Conservation (phyloP, 2,329 filamentous ascomycete species). For the Chaetoscypha palmicola region DNA sequence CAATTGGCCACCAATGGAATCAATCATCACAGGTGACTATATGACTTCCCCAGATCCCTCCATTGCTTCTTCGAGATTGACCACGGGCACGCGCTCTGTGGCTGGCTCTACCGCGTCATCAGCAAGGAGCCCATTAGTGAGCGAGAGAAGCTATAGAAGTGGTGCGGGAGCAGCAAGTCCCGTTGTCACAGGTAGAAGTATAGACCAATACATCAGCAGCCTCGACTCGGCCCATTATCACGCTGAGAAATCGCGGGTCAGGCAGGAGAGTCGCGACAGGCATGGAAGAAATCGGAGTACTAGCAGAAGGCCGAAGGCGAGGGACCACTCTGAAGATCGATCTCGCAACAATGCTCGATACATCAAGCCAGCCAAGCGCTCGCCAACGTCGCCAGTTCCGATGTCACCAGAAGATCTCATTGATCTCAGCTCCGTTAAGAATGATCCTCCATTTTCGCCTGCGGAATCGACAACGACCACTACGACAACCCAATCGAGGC, state of each 20-base stretch:
- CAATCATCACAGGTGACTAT: slow-evolving; percentile 43
- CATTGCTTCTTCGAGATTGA: slow-evolving; percentile 46
- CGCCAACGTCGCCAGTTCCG: slow-evolving; percentile 83
- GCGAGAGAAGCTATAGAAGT: slow-evolving; percentile 42
- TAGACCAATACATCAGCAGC: slow-evolving; percentile 82
- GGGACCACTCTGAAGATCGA: slow-evolving; percentile 62
- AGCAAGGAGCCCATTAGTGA: slow-evolving; percentile 30
- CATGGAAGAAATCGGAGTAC: slow-evolving; percentile 39
- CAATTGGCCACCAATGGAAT: slow-evolving; percentile 46
- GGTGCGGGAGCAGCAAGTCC: slow-evolving; percentile 38
- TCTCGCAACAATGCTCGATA: slow-evolving; percentile 60
- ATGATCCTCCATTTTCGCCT: slow-evolving; percentile 27
- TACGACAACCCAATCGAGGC: slow-evolving; percentile 15
- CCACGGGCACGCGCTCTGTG: slow-evolving; percentile 39
- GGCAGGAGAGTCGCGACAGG: slow-evolving; percentile 44
- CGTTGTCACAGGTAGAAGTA: slow-evolving; percentile 55
- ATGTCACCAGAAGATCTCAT: slow-evolving; percentile 88
- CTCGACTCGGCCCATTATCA: slow-evolving; percentile 69
- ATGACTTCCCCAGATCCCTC: slow-evolving; percentile 52
- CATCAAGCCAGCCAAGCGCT: slow-evolving; percentile 72
- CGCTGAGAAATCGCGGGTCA: slow-evolving; percentile 43
- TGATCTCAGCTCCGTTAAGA: slow-evolving; percentile 40
- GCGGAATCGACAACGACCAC: slow-evolving; percentile 5
- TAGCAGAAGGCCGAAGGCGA: slow-evolving; percentile 42
- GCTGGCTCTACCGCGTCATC: slow-evolving; percentile 51